Conservation (phyloP, 2,329 filamentous ascomycete species). For the Colletotrichum lindemuthianum region DNA sequence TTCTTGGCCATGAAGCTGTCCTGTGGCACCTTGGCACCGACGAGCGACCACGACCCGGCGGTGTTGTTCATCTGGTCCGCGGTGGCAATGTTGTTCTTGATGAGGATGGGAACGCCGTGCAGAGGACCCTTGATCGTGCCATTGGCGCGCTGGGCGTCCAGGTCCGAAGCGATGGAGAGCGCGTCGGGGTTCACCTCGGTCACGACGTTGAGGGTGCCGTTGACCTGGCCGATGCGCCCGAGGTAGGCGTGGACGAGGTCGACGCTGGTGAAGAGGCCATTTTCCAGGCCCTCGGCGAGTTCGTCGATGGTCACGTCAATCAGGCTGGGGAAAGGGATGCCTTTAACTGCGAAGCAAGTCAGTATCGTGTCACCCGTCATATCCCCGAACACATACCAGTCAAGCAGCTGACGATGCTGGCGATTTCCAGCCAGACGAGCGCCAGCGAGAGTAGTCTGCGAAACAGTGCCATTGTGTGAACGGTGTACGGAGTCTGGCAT, state of each 20-base stretch:
- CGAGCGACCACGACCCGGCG: slow-evolving; percentile 66
- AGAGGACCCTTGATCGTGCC: slow-evolving; percentile 53
- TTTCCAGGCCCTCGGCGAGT: slow-evolving; percentile 44
- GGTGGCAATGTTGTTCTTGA: slow-evolving; percentile 75
- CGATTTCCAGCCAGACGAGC: slow-evolving; percentile 21
- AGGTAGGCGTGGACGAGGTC: slow-evolving; percentile 47
- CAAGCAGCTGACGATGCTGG: slow-evolving; percentile 9
- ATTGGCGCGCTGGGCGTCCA: slow-evolving; percentile 45
- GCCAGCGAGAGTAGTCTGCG: not conserved
- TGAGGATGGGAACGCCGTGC: slow-evolving; percentile 71
- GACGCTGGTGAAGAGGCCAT: slow-evolving; percentile 47
- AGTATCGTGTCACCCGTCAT: not conserved
- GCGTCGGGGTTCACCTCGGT: slow-evolving; percentile 50
- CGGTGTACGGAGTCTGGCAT: not conserved
- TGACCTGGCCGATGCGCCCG: slow-evolving; percentile 41
- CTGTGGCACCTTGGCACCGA: slow-evolving; percentile 62
- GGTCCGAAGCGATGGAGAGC: slow-evolving; percentile 42
- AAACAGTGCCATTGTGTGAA: slow-evolving; percentile 2
- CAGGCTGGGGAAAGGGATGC: slow-evolving; percentile 43
- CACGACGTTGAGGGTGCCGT: slow-evolving; percentile 43
- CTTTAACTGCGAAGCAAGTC: slow-evolving; percentile 11
- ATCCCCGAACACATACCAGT: slow-evolving; percentile 15
- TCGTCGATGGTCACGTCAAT: slow-evolving; percentile 47
- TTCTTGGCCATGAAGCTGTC: slow-evolving; percentile 69
- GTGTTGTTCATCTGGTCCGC: slow-evolving; percentile 68